Percentiles rank a stretch among this genome's conserved stretches.
Conservation (phyloP, 768 basidiomycete genomes). For the Lyophyllum decastes region DNA sequence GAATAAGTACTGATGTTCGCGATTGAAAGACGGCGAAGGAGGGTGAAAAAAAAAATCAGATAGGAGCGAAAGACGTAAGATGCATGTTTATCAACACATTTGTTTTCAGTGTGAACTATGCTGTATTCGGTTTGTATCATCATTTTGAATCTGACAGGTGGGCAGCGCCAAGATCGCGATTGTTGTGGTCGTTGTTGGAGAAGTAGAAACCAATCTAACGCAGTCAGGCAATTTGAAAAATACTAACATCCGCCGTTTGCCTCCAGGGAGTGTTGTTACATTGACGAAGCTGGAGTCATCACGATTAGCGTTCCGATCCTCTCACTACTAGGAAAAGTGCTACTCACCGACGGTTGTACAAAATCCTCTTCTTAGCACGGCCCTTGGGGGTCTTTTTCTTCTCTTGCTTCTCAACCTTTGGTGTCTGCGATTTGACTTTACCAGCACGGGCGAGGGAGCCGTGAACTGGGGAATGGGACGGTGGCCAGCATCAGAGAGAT, state of each 20-base stretch:
- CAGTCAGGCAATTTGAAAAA: not conserved
- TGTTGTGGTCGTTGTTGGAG: not conserved
- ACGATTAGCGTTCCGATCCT: not conserved
- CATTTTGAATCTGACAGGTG: constrained; percentile 22
- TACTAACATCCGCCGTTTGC: constrained; percentile 96
- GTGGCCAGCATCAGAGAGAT: not conserved
- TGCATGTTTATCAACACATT: constrained; percentile 81
- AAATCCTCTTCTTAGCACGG: constrained; percentile 84
- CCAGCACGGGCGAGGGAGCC: constrained; percentile 99
- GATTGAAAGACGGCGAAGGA: constrained; percentile 11
- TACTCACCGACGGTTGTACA: constrained; percentile 87
- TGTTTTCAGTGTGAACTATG: constrained; percentile 98
- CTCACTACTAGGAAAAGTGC: not conserved
- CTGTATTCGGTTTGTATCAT: constrained; percentile 63
- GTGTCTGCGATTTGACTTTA: constrained; percentile 98
- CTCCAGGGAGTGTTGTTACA: constrained; percentile 86
- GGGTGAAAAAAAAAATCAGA: constrained; percentile 61
- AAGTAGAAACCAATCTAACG: constrained; percentile 4
- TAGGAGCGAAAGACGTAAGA: constrained; percentile 99
- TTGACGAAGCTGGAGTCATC: constrained; percentile 77
- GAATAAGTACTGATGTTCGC: constrained; percentile 12
- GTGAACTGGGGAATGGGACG: constrained; percentile 75
- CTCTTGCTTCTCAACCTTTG: constrained; percentile 98
- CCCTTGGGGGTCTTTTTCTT: constrained; percentile 99
- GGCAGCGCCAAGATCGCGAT: not conserved